Base-by-base conservation (phyloP, 148 eudicot species). In the Gaultheria prostrata region DNA sequence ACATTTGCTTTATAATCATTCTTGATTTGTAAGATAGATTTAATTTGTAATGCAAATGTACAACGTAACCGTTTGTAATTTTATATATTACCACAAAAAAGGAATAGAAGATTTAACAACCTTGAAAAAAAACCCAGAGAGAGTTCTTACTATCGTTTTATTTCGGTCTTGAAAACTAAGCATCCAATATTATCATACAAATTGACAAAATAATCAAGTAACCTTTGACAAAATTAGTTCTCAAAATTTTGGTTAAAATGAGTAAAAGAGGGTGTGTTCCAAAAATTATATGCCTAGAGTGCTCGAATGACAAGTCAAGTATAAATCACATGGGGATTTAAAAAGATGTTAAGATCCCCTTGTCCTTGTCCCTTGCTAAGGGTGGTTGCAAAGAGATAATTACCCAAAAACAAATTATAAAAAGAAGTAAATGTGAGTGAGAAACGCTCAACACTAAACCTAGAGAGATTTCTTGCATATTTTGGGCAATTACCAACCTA, bases 301-400 rank as follows among this genome's bases (percentile, higher is more conserved):
- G 72, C 72, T 30, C 72, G 8, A 67, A 67, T 67, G 72, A 67
- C 72, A 28, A 67, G 72, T 67, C 72, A 67, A 67, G 72, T 67
- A 67, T 13, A 30, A 28, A 67, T 2, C 30, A 21, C 5, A 67
- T 28, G 33, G 13, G 17, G 5, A 67, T 63, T 63, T 24, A 67
- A 67, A 67, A 67, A 28, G 35, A 67, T 67, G 72, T 30, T 67
- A 67, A 67, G 72, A 67, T 67, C 72, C 28, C 72, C 71, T 30
- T 67, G 72, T 67, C 72, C 72, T 67, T 67, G 17, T 67, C 72
- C 32, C 72, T 67, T 67, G 72, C 35, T 4, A 65, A 65, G 72
- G 18, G 72, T 67, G 35, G 72, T 67, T 67, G 17, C 35, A 30
- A 30, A 67, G 17, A 4, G 18, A 67, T 30, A 67, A 28, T 21